Percentiles rank a stretch among this genome's conserved stretches.
Conservation (phyloP, 73 alveolate species). For the Tetrahymena thermophila region DNA sequence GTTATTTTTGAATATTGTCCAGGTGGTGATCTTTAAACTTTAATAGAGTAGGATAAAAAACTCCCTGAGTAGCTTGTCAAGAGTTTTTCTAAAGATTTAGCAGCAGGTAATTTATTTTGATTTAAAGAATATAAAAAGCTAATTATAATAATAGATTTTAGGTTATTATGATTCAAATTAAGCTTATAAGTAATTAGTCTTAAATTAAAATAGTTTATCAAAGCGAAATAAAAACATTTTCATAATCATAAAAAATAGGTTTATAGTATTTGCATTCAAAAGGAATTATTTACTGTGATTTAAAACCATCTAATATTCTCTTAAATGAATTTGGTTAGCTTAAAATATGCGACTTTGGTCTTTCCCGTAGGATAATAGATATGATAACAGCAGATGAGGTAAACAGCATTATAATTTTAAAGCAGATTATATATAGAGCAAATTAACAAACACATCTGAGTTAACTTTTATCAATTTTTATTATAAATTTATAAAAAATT, state of each 20-base stretch:
- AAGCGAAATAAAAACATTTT: slow-evolving; percentile 13
- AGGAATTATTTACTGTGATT: slow-evolving; percentile 94
- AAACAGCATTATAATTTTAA: not conserved
- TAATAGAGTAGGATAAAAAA: slow-evolving; percentile 73
- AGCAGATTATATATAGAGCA: not conserved
- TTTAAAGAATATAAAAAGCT: not conserved
- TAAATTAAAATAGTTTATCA: not conserved
- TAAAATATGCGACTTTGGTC: slow-evolving; percentile 93
- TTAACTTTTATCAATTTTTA: not conserved
- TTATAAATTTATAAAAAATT: too few relatives aligned
- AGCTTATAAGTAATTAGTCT: not conserved
- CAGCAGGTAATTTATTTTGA: not conserved
- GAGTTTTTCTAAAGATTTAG: slow-evolving; percentile 47
- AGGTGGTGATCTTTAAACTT: slow-evolving; percentile 76
- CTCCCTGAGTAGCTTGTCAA: slow-evolving; percentile 62
- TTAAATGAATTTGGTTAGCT: slow-evolving; percentile 90
- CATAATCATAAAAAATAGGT: slow-evolving; percentile 51
- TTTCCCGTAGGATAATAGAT: slow-evolving; percentile 68
- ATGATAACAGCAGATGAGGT: slow-evolving; percentile 50
- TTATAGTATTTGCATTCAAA: slow-evolving; percentile 77
- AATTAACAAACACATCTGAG: too few relatives aligned
- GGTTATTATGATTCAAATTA: not conserved
- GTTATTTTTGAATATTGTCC: slow-evolving; percentile 90
- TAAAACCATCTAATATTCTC: slow-evolving; percentile 95
- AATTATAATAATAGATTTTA: not conserved